Evolutionary conservation across 2,329 filamentous ascomycete genomes (phyloP).

Genomic region (Xylaria sp.): DNA sequence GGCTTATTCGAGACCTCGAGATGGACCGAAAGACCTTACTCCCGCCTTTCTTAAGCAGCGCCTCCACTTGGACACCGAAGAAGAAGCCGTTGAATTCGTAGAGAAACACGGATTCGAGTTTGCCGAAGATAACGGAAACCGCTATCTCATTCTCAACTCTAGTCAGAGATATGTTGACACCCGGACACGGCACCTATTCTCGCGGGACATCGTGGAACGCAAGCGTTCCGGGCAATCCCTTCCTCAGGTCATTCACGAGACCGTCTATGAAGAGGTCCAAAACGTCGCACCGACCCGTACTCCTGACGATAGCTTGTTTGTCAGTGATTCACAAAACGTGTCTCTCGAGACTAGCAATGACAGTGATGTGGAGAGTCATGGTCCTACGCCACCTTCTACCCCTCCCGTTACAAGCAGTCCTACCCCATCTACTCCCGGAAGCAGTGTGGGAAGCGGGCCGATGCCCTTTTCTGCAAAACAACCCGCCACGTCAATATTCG

Average conservation of each 20-base stretch:
- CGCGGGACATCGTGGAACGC: slow-evolving; percentile 58
- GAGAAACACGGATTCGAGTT: slow-evolving; percentile 61
- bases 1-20: slow-evolving; percentile 59
- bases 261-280: slow-evolving; percentile 45
- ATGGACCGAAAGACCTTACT: slow-evolving; percentile 63
- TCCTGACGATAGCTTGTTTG: slow-evolving; percentile 34
- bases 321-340: slow-evolving; percentile 21
- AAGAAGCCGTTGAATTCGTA: slow-evolving; percentile 68
- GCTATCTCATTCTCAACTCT: slow-evolving; percentile 50
- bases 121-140: slow-evolving; percentile 41
- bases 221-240: slow-evolving; percentile 59
- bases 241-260: slow-evolving; percentile 58
- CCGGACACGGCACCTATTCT: slow-evolving; percentile 59
- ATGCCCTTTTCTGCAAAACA: background rate
- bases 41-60: slow-evolving; percentile 57
- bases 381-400: slow-evolving; percentile 10
- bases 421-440: slow-evolving; percentile 6
- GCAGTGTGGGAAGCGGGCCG: background rate
- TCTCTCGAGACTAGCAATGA: slow-evolving; percentile 5
- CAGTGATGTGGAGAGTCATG: slow-evolving; percentile 17
- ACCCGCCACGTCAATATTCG: slow-evolving; percentile 3
- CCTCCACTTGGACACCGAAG: slow-evolving; percentile 68
- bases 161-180: slow-evolving; percentile 50
- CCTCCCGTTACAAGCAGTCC: background rate
- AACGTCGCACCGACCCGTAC: background rate